Percentiles rank a stretch among this genome's conserved stretches.
These are phyloP conservation scores for Malassezia obtusa DNA, from an alignment of 1,284 basidiomycete genomes.

Conservation along the genomic window DNA sequence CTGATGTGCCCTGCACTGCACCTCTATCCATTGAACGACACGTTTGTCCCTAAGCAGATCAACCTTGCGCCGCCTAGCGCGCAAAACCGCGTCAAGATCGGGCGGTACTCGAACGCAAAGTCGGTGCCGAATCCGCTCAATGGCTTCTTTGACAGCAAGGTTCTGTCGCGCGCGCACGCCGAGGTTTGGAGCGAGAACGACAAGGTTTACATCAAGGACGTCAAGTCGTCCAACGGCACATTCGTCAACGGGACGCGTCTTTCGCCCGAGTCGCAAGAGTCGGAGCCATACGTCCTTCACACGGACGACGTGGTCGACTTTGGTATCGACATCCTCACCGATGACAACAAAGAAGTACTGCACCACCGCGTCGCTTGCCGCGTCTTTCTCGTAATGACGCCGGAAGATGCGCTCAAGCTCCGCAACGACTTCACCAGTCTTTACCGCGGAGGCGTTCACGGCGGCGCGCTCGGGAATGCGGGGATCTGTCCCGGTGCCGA, in stretches of 20 bases:
- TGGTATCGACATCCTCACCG: constrained; percentile 95
- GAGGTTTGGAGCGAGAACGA: constrained; percentile 90
- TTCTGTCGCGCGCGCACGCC: constrained; percentile 86
- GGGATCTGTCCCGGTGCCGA: constrained; percentile 43
- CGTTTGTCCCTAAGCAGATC: constrained; percentile 92
- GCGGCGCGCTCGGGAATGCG: constrained; percentile 33
- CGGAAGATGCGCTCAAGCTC: constrained; percentile 61
- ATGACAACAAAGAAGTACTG: constrained; percentile 95
- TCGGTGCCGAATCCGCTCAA: constrained; percentile 88
- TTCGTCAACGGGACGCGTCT: constrained; percentile 94
- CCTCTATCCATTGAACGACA: constrained; percentile 89
- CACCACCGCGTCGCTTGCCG: constrained; percentile 97
- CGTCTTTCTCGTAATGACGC: constrained; percentile 74
- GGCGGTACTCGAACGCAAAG: constrained; percentile 94
- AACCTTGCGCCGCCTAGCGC: constrained; percentile 58
- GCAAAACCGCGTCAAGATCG: constrained; percentile 67
- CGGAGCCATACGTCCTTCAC: constrained; percentile 85
- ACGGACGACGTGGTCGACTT: constrained; percentile 92
- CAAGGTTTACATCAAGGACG: constrained; percentile 75
- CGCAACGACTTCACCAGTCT: constrained; percentile 44
- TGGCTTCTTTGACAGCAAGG: constrained; percentile 95
- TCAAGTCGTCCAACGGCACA: constrained; percentile 95
- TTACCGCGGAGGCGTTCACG: constrained; percentile 41
- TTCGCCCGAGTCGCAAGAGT: constrained; percentile 79
- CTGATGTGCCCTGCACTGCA: constrained; percentile 44